Evolutionary conservation across 306 rosid species (phyloP).

Genomic region (Pterocarpus macrocarpus): DNA sequence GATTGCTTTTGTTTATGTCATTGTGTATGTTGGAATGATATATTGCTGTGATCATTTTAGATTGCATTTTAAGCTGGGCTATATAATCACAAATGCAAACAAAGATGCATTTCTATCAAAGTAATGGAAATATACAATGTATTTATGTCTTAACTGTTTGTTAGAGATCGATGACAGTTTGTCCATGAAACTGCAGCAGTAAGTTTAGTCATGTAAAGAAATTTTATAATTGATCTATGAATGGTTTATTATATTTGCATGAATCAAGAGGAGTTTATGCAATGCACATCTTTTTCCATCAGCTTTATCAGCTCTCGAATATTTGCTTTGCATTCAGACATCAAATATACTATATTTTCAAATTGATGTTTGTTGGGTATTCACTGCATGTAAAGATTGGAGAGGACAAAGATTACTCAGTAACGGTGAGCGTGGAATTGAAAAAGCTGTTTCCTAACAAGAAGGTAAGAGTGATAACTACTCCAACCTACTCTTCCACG

Average conservation of each 20-base stretch:
- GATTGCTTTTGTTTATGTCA: neutral
- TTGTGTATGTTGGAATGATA: neutral
- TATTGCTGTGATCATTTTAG: neutral
- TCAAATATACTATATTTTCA: constrained; percentile 26
- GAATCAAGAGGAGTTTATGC: constrained; percentile 7
- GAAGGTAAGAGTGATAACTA: constrained; percentile 61
- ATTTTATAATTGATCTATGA: neutral
- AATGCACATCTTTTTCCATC: neutral
- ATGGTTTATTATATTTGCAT: constrained; percentile 31
- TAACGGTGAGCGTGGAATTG: constrained; percentile 70
- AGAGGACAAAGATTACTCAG: constrained; percentile 86
- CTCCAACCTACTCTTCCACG: constrained; percentile 5
- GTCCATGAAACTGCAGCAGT: neutral
- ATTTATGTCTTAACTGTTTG: neutral
- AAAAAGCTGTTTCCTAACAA: constrained; percentile 74
- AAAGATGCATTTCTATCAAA: constrained; percentile 34
- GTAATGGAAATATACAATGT: neutral
- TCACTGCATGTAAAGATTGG: constrained; percentile 60
- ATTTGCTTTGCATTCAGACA: constrained; percentile 13
- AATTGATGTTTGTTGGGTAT: constrained; percentile 43
- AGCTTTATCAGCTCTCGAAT: constrained; percentile 15
- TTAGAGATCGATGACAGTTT: constrained; percentile 29
- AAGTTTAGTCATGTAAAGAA: neutral
- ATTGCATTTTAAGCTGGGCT: constrained; percentile 34
- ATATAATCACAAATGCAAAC: neutral